Conservation (phyloP, 805 yeast species). For the Starmerella vitae region DNA sequence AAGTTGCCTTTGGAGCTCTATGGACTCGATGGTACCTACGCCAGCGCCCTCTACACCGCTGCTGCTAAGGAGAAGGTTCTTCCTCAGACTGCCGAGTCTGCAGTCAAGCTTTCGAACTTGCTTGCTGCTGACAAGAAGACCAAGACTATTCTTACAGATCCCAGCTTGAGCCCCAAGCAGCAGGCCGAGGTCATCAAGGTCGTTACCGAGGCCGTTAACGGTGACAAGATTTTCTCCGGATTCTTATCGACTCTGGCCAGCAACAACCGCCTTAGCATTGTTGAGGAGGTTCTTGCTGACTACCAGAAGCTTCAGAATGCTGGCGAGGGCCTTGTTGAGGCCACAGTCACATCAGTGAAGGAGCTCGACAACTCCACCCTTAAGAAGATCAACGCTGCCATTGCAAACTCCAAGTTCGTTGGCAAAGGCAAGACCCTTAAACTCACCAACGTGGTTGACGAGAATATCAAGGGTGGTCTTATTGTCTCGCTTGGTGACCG, state of each 20-base stretch:
- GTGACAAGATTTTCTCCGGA: constrained; percentile 64
- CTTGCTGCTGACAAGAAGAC: constrained; percentile 53
- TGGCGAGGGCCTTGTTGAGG: constrained; percentile 82
- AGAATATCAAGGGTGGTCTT: constrained; percentile 90
- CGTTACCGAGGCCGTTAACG: constrained; percentile 35
- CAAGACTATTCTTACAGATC: constrained; percentile 53
- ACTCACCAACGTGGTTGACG: constrained; percentile 68
- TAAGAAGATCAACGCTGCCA: constrained; percentile 63
- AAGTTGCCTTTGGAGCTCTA: constrained; percentile 81
- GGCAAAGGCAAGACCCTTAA: constrained; percentile 78
- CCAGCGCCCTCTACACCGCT: constrained; percentile 85
- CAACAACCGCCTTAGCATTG: constrained; percentile 77
- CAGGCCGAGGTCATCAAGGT: constrained; percentile 57
- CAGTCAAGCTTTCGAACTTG: constrained; percentile 42
- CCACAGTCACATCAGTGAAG: constrained; percentile 74
- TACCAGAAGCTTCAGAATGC: constrained; percentile 75
- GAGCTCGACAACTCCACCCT: constrained; percentile 72
- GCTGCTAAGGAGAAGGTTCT: constrained; percentile 69
- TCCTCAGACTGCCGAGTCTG: constrained; percentile 54
- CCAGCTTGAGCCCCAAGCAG: constrained; percentile 65
- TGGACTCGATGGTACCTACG: constrained; percentile 95
- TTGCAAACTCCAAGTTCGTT: constrained; percentile 64
- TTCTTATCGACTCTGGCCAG: constrained; percentile 77
- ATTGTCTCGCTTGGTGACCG: constrained; percentile 92
- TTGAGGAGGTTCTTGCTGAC: constrained; percentile 52